Evolutionary conservation across 805 yeast genomes (phyloP).

Genomic region (Blastobotrys terrestris): DNA sequence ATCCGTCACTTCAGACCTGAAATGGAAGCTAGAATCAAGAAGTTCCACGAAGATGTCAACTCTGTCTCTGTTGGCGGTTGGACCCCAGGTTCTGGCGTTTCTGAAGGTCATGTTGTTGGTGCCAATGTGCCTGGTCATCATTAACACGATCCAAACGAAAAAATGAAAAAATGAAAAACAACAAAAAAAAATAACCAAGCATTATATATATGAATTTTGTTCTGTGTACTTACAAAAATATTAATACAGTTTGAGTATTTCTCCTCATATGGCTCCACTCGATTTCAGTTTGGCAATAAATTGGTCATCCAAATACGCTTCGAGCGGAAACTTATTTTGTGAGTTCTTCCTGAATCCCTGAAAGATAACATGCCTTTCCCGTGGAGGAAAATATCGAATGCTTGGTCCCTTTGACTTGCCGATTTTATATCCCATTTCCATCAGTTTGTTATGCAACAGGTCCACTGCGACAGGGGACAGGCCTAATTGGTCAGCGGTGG

Average conservation of each 20-base stretch:
- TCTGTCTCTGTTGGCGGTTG: slow-evolving; percentile 70
- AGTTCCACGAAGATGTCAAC: slow-evolving; percentile 47
- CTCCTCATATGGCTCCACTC: too few relatives aligned
- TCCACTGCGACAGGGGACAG: neutral
- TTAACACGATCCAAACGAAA: slow-evolving; percentile 3
- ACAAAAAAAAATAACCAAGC: neutral
- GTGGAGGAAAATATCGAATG: neutral
- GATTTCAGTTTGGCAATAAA: neutral
- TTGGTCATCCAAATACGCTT: neutral
- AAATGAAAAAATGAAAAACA: neutral
- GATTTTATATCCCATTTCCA: neutral
- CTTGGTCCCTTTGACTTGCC: neutral
- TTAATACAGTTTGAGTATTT: neutral
- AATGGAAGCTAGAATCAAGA: slow-evolving; percentile 66
- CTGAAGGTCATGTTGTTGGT: slow-evolving; percentile 59
- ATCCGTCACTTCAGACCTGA: slow-evolving; percentile 80
- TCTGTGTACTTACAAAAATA: neutral
- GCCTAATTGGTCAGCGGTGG: neutral
- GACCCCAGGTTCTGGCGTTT: slow-evolving; percentile 53
- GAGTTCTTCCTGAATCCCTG: too few relatives aligned
- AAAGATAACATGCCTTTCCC: neutral
- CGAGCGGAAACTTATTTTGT: neutral
- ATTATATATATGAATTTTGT: neutral
- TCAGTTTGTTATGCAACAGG: neutral
- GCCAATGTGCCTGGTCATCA: slow-evolving; percentile 25